Percentiles rank a stretch among this genome's conserved stretches.
These are phyloP conservation scores for Penicillium parvum DNA, from an alignment of 495 filamentous ascomycete species.

Conservation along the genomic window DNA sequence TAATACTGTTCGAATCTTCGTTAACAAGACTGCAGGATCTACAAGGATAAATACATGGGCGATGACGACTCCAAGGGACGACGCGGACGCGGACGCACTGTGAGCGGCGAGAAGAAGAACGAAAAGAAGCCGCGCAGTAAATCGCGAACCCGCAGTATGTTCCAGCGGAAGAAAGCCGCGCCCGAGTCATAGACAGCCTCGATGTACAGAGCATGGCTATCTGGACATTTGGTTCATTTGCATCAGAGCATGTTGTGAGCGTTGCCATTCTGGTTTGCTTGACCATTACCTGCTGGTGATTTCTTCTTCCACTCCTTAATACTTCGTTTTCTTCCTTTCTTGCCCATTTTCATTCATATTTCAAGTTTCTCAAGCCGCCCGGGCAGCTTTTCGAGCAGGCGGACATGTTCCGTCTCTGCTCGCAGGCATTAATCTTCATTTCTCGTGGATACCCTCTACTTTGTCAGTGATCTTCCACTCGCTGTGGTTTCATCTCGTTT, in stretches of 20 bases:
- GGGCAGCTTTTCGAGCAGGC: conserved; percentile 26
- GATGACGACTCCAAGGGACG: conserved; percentile 51
- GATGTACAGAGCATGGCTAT: conserved; percentile 1
- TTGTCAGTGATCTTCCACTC: conserved; percentile 6
- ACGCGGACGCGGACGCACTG: conserved; percentile 35
- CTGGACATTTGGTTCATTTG: no score
- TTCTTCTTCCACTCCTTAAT: conserved; percentile 10
- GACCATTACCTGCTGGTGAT: not conserved
- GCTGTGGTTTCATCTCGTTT: conserved; percentile 8
- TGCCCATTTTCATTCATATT: conserved; percentile 4
- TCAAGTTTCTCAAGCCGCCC: conserved; percentile 19
- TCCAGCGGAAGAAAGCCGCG: conserved; percentile 57
- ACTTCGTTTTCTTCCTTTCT: conserved; percentile 8
- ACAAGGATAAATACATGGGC: conserved; percentile 91
- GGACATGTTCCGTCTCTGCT: conserved; percentile 10
- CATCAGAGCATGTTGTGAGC: conserved; percentile 20
- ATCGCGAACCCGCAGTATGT: conserved; percentile 61
- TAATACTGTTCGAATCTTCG: not conserved
- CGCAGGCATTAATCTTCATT: conserved; percentile 24
- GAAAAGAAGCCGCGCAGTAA: conserved; percentile 61
- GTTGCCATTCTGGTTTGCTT: conserved; percentile 14
- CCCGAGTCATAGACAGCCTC: conserved; percentile 27
- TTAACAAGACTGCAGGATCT: conserved; percentile 60
- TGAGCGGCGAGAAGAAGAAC: conserved; percentile 51
- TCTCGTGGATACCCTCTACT: conserved; percentile 29